phyloP scores from a whole-genome alignment of 1,284 basidiomycete species.

The Takashimella koratensis region DNA sequence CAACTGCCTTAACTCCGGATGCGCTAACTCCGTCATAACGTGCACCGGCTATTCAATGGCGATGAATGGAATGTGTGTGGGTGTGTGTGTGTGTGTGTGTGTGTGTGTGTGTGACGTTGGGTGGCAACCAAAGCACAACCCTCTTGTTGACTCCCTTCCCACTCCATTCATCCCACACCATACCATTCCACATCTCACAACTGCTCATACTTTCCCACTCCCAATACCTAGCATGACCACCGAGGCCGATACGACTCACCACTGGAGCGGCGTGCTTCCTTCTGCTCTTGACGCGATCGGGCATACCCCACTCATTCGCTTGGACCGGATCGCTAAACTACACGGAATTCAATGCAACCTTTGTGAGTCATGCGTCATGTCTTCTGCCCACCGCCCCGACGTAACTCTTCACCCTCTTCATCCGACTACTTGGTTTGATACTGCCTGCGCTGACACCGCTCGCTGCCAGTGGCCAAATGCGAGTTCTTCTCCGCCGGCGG shows the following conservation, averaged over 20 bases:
- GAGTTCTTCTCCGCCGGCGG: conserved; percentile 91
- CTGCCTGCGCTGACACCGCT: conserved; percentile 1
- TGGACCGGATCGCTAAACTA: conserved; percentile 71
- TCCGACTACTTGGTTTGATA: background rate
- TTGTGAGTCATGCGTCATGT: conserved; percentile 55
- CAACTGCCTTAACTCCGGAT: no score
- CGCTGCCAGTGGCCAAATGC: conserved; percentile 70
- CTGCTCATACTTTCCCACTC: background rate
- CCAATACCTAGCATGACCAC: background rate
- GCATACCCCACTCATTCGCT: conserved; percentile 81
- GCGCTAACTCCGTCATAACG: no score
- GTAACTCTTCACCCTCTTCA: no score
- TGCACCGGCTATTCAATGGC: no score
- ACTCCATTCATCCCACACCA: background rate
- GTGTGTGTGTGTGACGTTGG: no score
- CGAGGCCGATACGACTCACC: conserved; percentile 20
- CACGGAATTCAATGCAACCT: conserved; percentile 86
- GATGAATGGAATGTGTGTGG: no score
- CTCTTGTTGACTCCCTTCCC: no score
- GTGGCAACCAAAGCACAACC: no score
- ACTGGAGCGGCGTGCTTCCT: conserved; percentile 59
- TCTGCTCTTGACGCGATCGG: conserved; percentile 81
- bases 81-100: no score
- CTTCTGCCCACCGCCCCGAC: no score
- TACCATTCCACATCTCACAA: background rate